Conservation (phyloP, 73 alveolate species). For the Paramecium sexaurelia region DNA sequence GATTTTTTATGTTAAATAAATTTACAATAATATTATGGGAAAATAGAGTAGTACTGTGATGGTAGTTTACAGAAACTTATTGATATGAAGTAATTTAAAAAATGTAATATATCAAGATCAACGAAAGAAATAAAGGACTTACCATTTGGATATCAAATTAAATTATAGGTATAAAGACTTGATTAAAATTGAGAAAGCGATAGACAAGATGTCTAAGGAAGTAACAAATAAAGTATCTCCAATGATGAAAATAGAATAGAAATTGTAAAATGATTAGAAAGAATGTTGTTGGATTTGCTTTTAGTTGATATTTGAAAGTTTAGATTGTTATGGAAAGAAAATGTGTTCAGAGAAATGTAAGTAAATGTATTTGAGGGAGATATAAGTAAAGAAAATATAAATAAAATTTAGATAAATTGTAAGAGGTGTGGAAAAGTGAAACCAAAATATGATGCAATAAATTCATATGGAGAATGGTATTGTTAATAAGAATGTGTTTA, state of each 20-base stretch:
- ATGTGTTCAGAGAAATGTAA: constrained; percentile 14
- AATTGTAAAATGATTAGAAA: neutral
- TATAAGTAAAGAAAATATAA: neutral
- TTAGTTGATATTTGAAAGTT: neutral
- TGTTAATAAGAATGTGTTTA: constrained; percentile 13
- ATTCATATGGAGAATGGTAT: constrained; percentile 36
- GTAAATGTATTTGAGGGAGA: neutral
- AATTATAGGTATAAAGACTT: neutral
- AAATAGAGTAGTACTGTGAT: neutral
- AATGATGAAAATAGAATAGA: neutral
- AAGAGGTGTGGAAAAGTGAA: constrained; percentile 20
- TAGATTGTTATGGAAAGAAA: constrained; percentile 17
- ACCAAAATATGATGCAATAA: neutral
- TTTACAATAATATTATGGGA: neutral
- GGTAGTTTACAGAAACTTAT: neutral
- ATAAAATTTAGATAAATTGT: neutral
- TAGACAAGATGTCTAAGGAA: constrained; percentile 1
- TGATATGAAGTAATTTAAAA: neutral
- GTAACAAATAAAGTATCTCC: neutral
- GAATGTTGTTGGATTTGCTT: constrained; percentile 35
- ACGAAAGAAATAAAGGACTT: constrained; percentile 3
- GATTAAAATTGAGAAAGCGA: neutral
- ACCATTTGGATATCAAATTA: constrained; percentile 1
- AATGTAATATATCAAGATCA: neutral
- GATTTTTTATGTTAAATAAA: neutral